Evolutionary conservation across 176 grass and related monocot genomes (phyloP).

Genomic region (Dactylis glomerata): DNA sequence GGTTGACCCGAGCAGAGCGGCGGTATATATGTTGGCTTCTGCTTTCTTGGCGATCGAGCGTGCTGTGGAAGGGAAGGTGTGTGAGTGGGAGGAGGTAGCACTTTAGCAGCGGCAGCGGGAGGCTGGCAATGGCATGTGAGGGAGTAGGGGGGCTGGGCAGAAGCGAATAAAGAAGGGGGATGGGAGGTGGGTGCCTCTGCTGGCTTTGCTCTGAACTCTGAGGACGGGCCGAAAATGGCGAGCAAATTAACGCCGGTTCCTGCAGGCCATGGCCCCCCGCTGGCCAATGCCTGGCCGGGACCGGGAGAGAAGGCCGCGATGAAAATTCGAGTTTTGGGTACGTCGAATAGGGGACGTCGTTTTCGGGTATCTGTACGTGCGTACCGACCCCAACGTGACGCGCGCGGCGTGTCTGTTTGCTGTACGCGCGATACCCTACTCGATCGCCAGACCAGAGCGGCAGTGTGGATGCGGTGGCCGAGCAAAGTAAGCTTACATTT

Average conservation of each 20-base stretch:
- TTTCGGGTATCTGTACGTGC: not conserved
- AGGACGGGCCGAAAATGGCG: not conserved
- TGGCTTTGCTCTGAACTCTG: too few relatives aligned
- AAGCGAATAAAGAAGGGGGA: conserved; percentile 36
- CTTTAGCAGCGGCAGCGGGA: not conserved
- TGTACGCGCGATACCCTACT: too few relatives aligned
- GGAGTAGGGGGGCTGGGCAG: not conserved
- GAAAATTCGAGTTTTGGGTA: conserved; percentile 6
- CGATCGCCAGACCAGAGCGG: too few relatives aligned
- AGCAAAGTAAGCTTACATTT: too few relatives aligned
- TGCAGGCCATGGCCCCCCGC: not conserved
- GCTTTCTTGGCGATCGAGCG: too few relatives aligned
- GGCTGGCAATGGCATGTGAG: conserved; percentile 57
- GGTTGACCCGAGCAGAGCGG: not conserved
- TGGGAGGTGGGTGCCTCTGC: not conserved
- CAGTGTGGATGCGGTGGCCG: too few relatives aligned
- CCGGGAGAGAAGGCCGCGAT: not conserved
- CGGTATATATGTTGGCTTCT: too few relatives aligned
- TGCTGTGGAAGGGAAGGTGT: too few relatives aligned
- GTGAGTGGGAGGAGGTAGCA: not conserved
- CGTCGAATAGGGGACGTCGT: not conserved
- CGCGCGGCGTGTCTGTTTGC: not conserved
- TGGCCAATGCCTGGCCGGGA: not conserved
- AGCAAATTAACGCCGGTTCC: not conserved
- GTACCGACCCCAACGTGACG: not conserved